Percentiles rank a stretch among this genome's conserved stretches.
phyloP scores from a whole-genome alignment of 345 rosid species.

The Bruguiera sexangula region DNA sequence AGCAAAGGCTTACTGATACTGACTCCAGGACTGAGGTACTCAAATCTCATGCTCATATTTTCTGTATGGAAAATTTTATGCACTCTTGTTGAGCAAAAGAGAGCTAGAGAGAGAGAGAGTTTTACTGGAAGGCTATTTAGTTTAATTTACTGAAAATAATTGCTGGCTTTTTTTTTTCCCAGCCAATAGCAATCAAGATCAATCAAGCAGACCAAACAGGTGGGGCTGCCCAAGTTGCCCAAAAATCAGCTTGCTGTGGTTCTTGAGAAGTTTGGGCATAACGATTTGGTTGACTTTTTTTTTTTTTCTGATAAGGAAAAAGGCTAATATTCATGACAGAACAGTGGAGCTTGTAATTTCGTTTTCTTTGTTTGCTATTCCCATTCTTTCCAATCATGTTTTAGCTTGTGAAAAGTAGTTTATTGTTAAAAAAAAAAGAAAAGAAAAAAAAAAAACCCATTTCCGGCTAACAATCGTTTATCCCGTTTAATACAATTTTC shows the following conservation, averaged over 20 bases:
- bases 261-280: constrained; percentile 23
- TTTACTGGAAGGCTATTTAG: not conserved
- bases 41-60: constrained; percentile 1
- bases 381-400: constrained; percentile 36
- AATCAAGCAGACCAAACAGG: constrained; percentile 62
- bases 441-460: not conserved
- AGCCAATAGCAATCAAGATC: constrained; percentile 77
- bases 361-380: not conserved
- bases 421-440: constrained; percentile 1
- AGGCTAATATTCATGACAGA: constrained; percentile 18
- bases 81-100: not conserved
- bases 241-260: constrained; percentile 80
- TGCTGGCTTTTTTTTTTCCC: constrained; percentile 9
- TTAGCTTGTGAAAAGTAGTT: constrained; percentile 35
- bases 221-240: constrained; percentile 62
- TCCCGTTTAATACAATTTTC: not conserved
- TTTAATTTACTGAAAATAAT: not conserved
- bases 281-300: constrained; percentile 2
- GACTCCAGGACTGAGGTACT: constrained; percentile 75
- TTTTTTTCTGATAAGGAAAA: not conserved
- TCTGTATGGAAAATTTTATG: constrained; percentile 11
- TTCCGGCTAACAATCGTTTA: constrained; percentile 8
- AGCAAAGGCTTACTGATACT: constrained; percentile 82
- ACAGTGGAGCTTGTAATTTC: constrained; percentile 22
- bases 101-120: not conserved